These are phyloP conservation scores for Fraxinus velutina DNA, from an alignment of 305 asterid species.

Conservation along the genomic window DNA sequence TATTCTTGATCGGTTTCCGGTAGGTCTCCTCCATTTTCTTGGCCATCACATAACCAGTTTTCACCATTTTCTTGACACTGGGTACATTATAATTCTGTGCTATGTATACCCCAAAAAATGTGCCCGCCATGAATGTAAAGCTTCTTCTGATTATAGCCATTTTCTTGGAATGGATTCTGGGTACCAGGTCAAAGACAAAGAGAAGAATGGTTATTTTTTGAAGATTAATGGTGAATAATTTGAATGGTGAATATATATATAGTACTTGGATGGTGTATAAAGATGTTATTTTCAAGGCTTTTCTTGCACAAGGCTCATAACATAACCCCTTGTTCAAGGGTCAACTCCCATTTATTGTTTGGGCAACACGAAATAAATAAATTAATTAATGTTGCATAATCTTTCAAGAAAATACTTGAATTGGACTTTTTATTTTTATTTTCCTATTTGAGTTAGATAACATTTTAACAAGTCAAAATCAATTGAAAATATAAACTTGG, in stretches of 20 bases:
- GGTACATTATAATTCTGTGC: slow-evolving; percentile 43
- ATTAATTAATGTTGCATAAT: neutral
- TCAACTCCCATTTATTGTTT: neutral
- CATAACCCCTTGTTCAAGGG: neutral
- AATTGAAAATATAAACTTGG: neutral
- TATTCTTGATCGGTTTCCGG: slow-evolving; percentile 28
- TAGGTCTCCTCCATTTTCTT: slow-evolving; percentile 27
- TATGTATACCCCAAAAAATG: slow-evolving; percentile 34
- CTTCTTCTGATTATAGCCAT: slow-evolving; percentile 33
- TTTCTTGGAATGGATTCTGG: neutral
- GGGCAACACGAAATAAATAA: neutral
- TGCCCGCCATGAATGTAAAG: slow-evolving; percentile 36
- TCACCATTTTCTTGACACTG: slow-evolving; percentile 24
- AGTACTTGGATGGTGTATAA: neutral
- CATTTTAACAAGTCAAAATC: neutral
- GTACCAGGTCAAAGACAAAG: neutral
- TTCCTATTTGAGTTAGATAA: neutral
- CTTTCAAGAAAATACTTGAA: no score
- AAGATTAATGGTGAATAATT: neutral
- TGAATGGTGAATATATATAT: neutral
- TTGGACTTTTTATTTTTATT: no score
- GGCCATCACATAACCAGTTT: slow-evolving; percentile 13
- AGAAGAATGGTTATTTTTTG: neutral
- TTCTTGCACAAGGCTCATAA: neutral
- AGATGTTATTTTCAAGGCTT: neutral